Conservation (phyloP, 23 red algal genomes). For the Gracilaria gracilis region DNA sequence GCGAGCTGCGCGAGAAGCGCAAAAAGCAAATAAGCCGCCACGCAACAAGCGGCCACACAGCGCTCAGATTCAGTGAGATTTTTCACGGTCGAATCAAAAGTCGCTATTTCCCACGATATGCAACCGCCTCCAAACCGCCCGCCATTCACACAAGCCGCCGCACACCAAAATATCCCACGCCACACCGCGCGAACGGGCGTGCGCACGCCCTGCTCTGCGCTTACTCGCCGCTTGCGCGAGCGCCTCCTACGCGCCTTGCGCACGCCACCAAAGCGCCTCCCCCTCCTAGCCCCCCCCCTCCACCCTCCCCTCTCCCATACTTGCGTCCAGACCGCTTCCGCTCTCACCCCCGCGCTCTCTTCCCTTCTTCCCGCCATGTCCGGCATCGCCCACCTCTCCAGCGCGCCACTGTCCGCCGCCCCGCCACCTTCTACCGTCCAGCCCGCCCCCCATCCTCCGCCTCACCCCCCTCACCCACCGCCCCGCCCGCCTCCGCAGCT, state of each 20-base stretch:
- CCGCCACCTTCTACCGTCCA: not conserved
- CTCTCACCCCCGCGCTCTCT: not conserved
- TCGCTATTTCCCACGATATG: not conserved
- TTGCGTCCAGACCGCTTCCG: not conserved
- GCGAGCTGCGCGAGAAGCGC: too few relatives aligned
- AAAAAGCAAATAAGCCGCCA: too few relatives aligned
- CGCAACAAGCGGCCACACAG: not conserved
- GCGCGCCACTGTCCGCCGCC: too few relatives aligned
- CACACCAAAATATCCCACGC: conserved; percentile 34
- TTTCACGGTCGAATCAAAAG: conserved; percentile 15
- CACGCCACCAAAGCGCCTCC: conserved; percentile 18
- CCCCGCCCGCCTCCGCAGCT: conserved; percentile 16
- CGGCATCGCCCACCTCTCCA: not conserved
- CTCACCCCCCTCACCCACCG: not conserved
- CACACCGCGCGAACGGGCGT: not conserved
- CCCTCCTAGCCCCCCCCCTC: not conserved
- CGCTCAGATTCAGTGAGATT: conserved; percentile 11
- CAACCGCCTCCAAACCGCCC: not conserved
- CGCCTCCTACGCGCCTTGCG: conserved; percentile 6
- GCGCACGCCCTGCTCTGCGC: not conserved
- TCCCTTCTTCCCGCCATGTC: not conserved
- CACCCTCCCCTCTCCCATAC: not conserved
- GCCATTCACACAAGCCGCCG: not conserved
- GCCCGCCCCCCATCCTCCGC: not conserved
- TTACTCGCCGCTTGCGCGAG: conserved; percentile 4